Conservation (phyloP, 179 eudicot genomes). For the Amaranthus tricolor region DNA sequence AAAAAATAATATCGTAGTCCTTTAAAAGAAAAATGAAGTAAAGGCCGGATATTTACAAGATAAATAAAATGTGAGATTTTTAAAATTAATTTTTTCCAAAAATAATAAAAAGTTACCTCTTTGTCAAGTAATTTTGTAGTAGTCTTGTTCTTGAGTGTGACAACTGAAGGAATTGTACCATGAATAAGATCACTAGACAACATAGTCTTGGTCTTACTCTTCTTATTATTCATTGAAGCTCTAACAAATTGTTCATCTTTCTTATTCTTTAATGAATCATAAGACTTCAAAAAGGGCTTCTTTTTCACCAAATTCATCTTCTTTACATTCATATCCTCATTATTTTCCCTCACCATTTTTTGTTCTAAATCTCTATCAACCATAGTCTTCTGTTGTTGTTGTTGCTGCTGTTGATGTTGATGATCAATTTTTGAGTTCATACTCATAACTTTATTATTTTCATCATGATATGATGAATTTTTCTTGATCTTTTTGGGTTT, state of each 20-base stretch:
- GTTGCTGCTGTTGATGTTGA: not conserved
- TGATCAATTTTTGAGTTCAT: not conserved
- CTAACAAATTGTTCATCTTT: slow-evolving; percentile 65
- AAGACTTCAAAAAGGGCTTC: slow-evolving; percentile 21
- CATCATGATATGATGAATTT: not conserved
- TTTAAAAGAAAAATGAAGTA: not conserved
- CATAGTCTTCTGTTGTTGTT: too few relatives aligned
- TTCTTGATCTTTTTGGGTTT: slow-evolving; percentile 36
- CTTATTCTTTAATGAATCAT: slow-evolving; percentile 42
- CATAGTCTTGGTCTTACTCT: slow-evolving; percentile 48
- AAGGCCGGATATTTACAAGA: not conserved
- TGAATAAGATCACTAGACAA: slow-evolving; percentile 48
- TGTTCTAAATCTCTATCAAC: too few relatives aligned
- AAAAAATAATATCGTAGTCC: not conserved
- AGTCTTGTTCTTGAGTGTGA: slow-evolving; percentile 51
- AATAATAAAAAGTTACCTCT: slow-evolving; percentile 43
- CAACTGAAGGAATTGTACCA: slow-evolving; percentile 43
- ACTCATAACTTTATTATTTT: not conserved
- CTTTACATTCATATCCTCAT: not conserved
- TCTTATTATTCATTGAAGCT: slow-evolving; percentile 35
- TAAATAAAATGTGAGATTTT: too few relatives aligned
- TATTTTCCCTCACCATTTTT: not conserved
- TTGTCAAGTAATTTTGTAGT: slow-evolving; percentile 42
- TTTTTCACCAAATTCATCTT: not conserved
- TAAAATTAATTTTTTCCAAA: too few relatives aligned